These are phyloP conservation scores for Fraxinus floribunda DNA, from an alignment of 305 asterid genomes.

Conservation along the genomic window DNA sequence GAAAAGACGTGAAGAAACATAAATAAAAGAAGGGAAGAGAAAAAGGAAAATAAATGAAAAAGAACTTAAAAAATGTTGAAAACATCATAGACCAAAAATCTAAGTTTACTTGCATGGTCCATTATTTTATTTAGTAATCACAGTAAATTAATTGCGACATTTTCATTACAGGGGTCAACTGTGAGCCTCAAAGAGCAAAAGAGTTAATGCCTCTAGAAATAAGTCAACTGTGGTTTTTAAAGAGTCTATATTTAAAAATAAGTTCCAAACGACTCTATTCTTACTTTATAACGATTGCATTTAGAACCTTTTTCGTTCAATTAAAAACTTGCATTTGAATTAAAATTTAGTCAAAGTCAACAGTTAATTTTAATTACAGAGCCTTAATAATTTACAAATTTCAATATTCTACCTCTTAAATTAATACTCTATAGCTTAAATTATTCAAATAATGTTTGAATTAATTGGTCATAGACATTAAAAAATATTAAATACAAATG, in stretches of 20 bases:
- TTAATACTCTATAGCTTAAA: background rate
- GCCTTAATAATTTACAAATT: background rate
- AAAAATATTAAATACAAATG: no score
- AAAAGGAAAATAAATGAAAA: no score
- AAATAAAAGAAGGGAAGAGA: background rate
- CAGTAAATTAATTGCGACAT: background rate
- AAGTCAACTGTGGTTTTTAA: background rate
- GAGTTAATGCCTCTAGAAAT: background rate
- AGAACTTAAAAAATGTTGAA: background rate
- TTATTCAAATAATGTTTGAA: no score
- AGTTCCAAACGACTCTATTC: background rate
- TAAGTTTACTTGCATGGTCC: background rate
- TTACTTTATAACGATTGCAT: background rate
- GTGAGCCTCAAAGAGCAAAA: no score
- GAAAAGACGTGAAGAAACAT: background rate
- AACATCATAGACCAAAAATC: background rate
- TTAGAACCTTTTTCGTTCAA: background rate
- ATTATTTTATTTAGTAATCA: no score
- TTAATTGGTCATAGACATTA: background rate
- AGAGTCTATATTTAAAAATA: no score
- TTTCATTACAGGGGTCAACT: background rate
- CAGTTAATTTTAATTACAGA: no score
- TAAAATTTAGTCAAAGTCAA: background rate
- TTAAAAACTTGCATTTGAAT: no score
- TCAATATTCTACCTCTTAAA: background rate